Base-by-base conservation (phyloP, 345 rosid species). In the Populus davidiana region DNA sequence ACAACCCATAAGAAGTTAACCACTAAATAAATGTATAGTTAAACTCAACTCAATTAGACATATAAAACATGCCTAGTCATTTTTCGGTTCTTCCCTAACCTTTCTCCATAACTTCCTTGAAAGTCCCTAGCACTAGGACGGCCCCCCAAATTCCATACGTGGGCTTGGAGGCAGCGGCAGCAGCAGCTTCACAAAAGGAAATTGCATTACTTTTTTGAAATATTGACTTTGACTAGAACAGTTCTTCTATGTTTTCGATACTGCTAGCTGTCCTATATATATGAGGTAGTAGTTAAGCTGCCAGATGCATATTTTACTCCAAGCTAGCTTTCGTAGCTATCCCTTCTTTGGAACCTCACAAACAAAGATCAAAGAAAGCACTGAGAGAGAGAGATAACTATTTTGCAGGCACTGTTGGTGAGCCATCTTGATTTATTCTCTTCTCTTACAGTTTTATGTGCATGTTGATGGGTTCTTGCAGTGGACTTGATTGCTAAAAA, bases 41-140 rank as follows among this genome's bases (percentile, higher is more conserved):
- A 11, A 13, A 44, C 5, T 44, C 17, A 13, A 44, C 2, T 44
- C 50, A 44, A 2, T 5, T 23, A 36, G 39, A 29, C 61, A 38
- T 72, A 6, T 29, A 76, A 56, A 38, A 43, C 75, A 81, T 61
- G 78, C 69, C 47, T 36, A 18, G 31, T 76, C 36, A 31, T 36
- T 21, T 5, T 49, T 3, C 14, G 13, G 4, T 25, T 23, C 50
- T 86, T 81, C 85, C 52, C 39, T 36, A 41, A 35, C 41, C 77
- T 18, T 81, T 86, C 88, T 12, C 75, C 36, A 56, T 0, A 81
- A 36, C 77, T 83, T 86, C 88, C 79, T 10, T 72, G 86, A 86
- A 81, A 75, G 17, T 76, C 66, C 73, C 23, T n/a, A n/a, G 20
- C 67, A n/a, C 21, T 4, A 18, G 0, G n/a, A 17, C 56, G 21